phyloP scores from a whole-genome alignment of 1,284 basidiomycete species.

The Vanrija pseudolonga region DNA sequence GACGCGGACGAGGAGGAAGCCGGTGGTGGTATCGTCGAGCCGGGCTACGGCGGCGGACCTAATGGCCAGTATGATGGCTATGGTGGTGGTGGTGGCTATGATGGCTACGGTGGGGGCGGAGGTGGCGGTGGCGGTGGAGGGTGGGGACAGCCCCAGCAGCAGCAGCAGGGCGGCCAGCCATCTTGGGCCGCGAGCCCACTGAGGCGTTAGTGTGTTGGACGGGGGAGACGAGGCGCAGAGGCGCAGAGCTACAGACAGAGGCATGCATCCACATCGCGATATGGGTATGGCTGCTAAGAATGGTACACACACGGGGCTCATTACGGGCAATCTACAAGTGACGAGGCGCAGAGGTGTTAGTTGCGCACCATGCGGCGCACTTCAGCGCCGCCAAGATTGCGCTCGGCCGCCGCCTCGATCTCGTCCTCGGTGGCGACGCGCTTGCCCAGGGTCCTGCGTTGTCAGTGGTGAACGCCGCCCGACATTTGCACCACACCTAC shows the following conservation, averaged over 20 bases:
- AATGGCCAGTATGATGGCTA: constrained; percentile 8
- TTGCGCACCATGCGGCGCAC: constrained; percentile 37
- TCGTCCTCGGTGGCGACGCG: constrained; percentile 52
- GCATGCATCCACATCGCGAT: neutral
- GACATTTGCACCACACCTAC: constrained; percentile 51
- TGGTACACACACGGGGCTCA: neutral
- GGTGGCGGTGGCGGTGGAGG: constrained; percentile 17
- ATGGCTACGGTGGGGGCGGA: constrained; percentile 8
- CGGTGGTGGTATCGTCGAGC: constrained; percentile 29
- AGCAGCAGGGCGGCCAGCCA: constrained; percentile 10
- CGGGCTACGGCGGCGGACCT: constrained; percentile 17
- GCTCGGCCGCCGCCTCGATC: constrained; percentile 37
- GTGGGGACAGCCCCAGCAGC: constrained; percentile 10
- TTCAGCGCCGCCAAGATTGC: constrained; percentile 28
- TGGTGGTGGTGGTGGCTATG: constrained; percentile 18
- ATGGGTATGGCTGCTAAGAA: neutral
- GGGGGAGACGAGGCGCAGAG: too few species aligned
- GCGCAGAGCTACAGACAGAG: too few species aligned
- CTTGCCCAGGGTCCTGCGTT: constrained; percentile 51
- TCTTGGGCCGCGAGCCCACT: constrained; percentile 34
- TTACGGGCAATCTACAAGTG: neutral
- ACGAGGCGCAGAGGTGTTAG: neutral
- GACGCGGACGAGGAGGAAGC: constrained; percentile 37
- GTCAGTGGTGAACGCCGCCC: neutral
- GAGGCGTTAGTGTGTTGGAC: constrained; percentile 17